Base-by-base conservation (phyloP, 176 grass and related monocot genomes). In the Oryza meridionalis region DNA sequence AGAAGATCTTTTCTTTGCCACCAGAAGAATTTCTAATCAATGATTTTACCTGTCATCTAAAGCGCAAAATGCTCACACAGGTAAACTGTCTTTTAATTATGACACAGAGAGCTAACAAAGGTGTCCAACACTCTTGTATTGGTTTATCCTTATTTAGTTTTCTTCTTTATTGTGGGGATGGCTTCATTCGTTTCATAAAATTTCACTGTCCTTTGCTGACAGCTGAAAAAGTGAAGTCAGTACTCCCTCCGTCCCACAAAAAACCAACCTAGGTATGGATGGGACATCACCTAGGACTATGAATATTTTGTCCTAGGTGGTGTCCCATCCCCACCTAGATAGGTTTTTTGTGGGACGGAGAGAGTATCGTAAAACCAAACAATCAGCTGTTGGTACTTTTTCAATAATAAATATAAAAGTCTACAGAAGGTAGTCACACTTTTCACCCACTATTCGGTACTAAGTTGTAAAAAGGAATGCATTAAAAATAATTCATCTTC, bases 21-120 rank as follows among this genome's bases (percentile, higher is more conserved):
- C 74, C 83, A 37, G 93, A 98, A 87, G 93, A 98, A 90, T 98
- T 98, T 86, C 87, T 98, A 79, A 98, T 98, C 93, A 98, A 98
- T 78, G 91, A 98, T 90, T 98, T 98, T 87, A 98, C 93, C 47
- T 98, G 96, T 59, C 91, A 98, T 69, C 82, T 98, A 77, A 98
- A 98, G 85, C 94, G 96, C 74, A 98, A 94, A 93, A 85, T 95
- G 93, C 89, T 88, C 66, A 92, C 89, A 38, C 96, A 95, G 96
- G 93, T 95, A 26, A 27, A 69, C 58, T 62, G 58, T 62, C 58
- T 62, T 62, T 24, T 11, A 22, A 62, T 62, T 24, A 24, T 62
- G 58, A 6, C 9, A 24, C 58, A 62, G n/a, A 62, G 58, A 22
- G n/a, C 58, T 62, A 62, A 62, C 21, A 9, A 62, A 24, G n/a